Base-by-base conservation (phyloP, 2,329 filamentous ascomycete species). In the Hysterium pulicare region DNA sequence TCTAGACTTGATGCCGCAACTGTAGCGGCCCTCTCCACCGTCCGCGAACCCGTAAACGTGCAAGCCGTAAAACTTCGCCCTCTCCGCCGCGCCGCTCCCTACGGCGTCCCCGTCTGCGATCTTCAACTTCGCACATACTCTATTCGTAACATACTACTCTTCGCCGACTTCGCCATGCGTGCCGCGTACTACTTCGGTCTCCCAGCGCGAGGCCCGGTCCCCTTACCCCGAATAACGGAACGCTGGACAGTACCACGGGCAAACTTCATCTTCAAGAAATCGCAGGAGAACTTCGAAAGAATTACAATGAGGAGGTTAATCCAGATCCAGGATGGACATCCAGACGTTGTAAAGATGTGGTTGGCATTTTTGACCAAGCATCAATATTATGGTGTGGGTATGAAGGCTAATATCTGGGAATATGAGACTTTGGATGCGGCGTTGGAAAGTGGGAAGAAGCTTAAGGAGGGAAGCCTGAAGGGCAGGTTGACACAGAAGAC, bases 361-460 rank as follows among this genome's bases (percentile, higher is more conserved):
- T 73, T 98, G 45, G 90, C 89, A 0, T 97, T 95, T 63, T 67
- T 98, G 61, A 81, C 87, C 61, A 95, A 95, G 70, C 86, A 96
- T 63, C 87, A 90, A 32, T 95, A 93, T 65, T 87, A 94, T 54
- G 93, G 93, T n/a, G 84, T 97, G 31, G 93, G 93, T 58, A 94
- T 98, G 90, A 98, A 98, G 77, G 93, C 93, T 40, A 96, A 98
- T 65, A 79, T 97, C 38, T 98, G 87, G 83, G 88, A 95, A 62
- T 90, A 88, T 68, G 82, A 86, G 58, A 78, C 79, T 44, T 64
- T 90, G 45, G 84, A 64, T 40, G 44, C 42, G 5, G 62, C 60
- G 11, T 17, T 16, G 4, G 59, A 54, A 33, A 50, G 54, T 37
- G 61, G 59, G 6, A 47, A 55, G 42, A 48, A 58, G 24, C 38